These are phyloP conservation scores for Paramecium octaurelia DNA, from an alignment of 73 alveolate genomes.

Conservation along the genomic window DNA sequence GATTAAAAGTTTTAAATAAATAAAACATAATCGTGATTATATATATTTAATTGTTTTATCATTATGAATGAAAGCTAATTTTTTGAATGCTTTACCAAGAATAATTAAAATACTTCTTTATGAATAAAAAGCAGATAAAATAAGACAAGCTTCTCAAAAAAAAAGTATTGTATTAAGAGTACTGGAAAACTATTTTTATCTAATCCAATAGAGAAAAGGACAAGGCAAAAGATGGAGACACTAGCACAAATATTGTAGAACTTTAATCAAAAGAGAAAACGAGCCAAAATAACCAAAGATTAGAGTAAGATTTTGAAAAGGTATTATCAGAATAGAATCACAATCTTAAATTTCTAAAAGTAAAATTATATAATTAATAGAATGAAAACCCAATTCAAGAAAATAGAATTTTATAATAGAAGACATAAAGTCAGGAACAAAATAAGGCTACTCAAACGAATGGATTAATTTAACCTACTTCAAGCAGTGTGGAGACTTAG, in stretches of 20 bases:
- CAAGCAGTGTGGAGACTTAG: background rate
- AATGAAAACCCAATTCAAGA: background rate
- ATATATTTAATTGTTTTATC: background rate
- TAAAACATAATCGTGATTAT: no score
- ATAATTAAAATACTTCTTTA: background rate
- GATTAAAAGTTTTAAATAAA: no score
- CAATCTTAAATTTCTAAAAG: background rate
- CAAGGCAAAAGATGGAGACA: background rate
- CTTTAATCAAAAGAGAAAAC: background rate
- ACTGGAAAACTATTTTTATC: background rate
- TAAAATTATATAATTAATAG: background rate
- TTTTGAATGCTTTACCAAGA: background rate
- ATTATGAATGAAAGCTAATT: background rate
- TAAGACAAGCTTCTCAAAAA: background rate
- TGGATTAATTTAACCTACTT: background rate
- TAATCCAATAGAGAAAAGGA: background rate
- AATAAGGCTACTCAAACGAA: background rate
- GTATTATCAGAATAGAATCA: background rate
- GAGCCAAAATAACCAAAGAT: background rate
- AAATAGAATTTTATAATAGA: background rate
- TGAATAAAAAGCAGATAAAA: background rate
- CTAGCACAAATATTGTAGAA: background rate
- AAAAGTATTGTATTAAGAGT: background rate
- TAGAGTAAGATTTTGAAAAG: background rate
- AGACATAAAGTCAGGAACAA: background rate